Evolutionary conservation across 805 yeast species (phyloP).

Genomic region (Kregervanrija delftensis): DNA sequence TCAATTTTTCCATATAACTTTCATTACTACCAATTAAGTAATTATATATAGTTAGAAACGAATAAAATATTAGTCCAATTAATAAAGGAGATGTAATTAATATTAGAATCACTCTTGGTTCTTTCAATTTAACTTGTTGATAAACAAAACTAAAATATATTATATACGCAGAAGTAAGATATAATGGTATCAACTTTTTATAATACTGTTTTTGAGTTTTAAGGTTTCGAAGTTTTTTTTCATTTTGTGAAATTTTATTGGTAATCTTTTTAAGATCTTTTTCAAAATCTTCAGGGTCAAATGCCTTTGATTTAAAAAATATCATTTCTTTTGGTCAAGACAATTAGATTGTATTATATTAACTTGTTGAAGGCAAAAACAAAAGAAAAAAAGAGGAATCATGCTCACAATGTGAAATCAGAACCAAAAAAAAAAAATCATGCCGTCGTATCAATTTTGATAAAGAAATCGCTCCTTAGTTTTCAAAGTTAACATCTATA

Average conservation of each 20-base stretch:
- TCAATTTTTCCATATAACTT: constrained; percentile 18
- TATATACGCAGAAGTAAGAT: constrained; percentile 18
- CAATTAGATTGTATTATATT: too few relatives aligned
- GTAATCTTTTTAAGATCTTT: constrained; percentile 34
- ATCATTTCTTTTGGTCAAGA: not conserved
- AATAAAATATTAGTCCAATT: constrained; percentile 10
- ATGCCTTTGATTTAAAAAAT: constrained; percentile 24
- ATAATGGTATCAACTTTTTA: constrained; percentile 12
- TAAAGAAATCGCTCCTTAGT: too few relatives aligned
- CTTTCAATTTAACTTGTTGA: not conserved
- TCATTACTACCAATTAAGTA: constrained; percentile 20
- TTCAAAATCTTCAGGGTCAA: constrained; percentile 39
- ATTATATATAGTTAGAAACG: constrained; percentile 11
- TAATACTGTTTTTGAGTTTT: constrained; percentile 12
- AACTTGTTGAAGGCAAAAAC: too few relatives aligned
- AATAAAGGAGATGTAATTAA: constrained; percentile 11
- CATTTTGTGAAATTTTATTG: constrained; percentile 25
- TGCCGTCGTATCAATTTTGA: too few relatives aligned
- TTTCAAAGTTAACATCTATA: too few relatives aligned
- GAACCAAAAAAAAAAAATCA: too few relatives aligned
- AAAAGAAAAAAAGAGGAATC: too few relatives aligned
- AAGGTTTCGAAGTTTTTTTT: constrained; percentile 15
- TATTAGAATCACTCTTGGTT: constrained; percentile 1
- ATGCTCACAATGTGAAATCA: too few relatives aligned
- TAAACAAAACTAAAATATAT: constrained; percentile 19